A percentile compares a stretch with the other conserved stretches of the same genome.
Conservation (phyloP, 305 asterid species). For the Solanum hybrid region DNA sequence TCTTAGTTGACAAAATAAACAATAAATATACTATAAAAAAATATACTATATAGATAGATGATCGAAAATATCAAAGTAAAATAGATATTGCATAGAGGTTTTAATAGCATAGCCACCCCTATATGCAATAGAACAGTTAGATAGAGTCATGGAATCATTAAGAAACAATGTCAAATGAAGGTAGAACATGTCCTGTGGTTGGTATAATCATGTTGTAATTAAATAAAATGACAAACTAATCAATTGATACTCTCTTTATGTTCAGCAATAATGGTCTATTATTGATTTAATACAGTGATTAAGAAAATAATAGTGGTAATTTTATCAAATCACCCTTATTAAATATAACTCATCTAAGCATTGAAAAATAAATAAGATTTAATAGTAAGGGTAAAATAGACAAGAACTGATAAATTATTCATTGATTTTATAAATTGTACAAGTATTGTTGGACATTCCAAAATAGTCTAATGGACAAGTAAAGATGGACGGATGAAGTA, state of each 20-base stretch:
- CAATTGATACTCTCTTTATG: background rate
- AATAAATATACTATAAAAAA: background rate
- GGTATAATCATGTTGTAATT: background rate
- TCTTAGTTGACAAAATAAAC: background rate
- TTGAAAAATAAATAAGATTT: too few relatives aligned
- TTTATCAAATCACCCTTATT: background rate
- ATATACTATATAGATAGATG: background rate
- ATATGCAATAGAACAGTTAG: background rate
- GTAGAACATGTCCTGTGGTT: background rate
- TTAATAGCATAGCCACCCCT: background rate
- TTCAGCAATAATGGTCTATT: too few relatives aligned
- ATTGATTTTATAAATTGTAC: background rate
- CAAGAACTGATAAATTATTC: background rate
- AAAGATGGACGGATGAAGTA: too few relatives aligned
- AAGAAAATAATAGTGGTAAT: background rate
- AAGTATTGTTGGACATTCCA: too few relatives aligned
- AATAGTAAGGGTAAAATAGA: background rate
- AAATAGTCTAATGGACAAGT: too few relatives aligned
- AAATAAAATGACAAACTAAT: background rate
- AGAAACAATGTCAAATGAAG: background rate
- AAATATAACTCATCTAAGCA: background rate
- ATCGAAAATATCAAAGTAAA: background rate
- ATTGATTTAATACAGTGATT: too few relatives aligned
- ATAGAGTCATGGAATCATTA: background rate
- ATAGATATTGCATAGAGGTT: background rate